phyloP scores from a whole-genome alignment of 306 rosid species.

The Begonia peltatifolia region DNA sequence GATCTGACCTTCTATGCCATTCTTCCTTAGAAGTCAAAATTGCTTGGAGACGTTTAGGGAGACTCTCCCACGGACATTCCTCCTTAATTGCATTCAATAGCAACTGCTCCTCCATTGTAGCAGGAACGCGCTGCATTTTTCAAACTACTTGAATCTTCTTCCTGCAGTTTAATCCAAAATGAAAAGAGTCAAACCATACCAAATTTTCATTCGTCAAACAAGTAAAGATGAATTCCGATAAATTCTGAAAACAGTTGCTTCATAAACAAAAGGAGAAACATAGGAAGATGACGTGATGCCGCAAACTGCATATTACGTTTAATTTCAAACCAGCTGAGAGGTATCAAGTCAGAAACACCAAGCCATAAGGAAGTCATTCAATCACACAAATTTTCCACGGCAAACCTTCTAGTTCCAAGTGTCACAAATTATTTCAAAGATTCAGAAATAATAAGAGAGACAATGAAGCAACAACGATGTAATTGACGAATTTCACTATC shows the following conservation, averaged over 20 bases:
- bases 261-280: no score
- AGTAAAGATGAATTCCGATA: not conserved
- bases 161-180: conserved; percentile 8
- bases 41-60: conserved; percentile 67
- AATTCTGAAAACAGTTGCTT: no score
- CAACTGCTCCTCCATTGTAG: conserved; percentile 55
- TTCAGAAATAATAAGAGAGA: not conserved
- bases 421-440: not conserved
- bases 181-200: not conserved
- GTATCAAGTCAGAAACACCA: not conserved
- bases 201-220: not conserved
- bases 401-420: not conserved
- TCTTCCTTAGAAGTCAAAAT: conserved; percentile 67
- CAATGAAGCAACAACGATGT: not conserved
- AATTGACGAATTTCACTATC: not conserved
- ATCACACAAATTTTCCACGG: not conserved
- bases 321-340: conserved; percentile 1
- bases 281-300: no score
- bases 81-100: conserved; percentile 62
- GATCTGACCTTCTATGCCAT: conserved; percentile 64
- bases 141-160: conserved; percentile 14
- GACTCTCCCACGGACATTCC: conserved; percentile 74
- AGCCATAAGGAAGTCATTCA: not conserved
- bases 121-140: conserved; percentile 54
- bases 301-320: no score